Conservation (phyloP, 352 stramenopile genomes). For the Phytophthora sojae region DNA sequence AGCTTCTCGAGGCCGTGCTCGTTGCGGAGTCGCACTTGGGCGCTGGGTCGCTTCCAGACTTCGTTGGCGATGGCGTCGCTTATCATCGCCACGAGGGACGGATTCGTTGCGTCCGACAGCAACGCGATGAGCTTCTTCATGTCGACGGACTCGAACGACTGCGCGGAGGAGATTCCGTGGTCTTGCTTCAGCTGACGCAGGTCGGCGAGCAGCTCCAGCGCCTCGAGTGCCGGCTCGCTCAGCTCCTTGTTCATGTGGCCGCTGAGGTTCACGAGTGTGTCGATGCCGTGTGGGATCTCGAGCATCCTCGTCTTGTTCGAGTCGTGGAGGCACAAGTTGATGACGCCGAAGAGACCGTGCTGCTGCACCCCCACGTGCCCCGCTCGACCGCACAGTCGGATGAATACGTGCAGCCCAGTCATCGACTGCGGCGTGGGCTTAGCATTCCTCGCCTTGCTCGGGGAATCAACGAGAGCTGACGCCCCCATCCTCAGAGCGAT, state of each 20-base stretch:
- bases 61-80: constrained; percentile 84
- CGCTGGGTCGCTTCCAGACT: constrained; percentile 69
- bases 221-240: constrained; percentile 71
- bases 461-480: constrained; percentile 7
- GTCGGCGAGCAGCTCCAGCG: constrained; percentile 81
- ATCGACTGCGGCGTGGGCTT: constrained; percentile 12
- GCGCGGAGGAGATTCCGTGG: constrained; percentile 36
- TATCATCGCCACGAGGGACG: constrained; percentile 70
- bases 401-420: constrained; percentile 59
- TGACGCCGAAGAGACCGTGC: constrained; percentile 74
- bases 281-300: constrained; percentile 72
- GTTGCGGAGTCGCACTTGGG: constrained; percentile 69
- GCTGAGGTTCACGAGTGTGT: constrained; percentile 83
- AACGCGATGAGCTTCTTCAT: constrained; percentile 79
- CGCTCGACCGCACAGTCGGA: constrained; percentile 48
- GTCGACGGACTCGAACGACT: constrained; percentile 51
- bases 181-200: constrained; percentile 55
- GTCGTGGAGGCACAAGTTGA: constrained; percentile 90
- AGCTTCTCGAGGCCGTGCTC: constrained; percentile 74
- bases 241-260: constrained; percentile 68
- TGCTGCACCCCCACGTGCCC: constrained; percentile 54
- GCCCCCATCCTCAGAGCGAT: constrained; percentile 69
- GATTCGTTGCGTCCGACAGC: constrained; percentile 56
- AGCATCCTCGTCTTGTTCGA: constrained; percentile 82
- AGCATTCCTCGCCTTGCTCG: constrained; percentile 16